A percentile compares a stretch with the other conserved stretches of the same genome.
Conservation (phyloP, 2,329 filamentous ascomycete species). For the Arthrocladium fulminans region DNA sequence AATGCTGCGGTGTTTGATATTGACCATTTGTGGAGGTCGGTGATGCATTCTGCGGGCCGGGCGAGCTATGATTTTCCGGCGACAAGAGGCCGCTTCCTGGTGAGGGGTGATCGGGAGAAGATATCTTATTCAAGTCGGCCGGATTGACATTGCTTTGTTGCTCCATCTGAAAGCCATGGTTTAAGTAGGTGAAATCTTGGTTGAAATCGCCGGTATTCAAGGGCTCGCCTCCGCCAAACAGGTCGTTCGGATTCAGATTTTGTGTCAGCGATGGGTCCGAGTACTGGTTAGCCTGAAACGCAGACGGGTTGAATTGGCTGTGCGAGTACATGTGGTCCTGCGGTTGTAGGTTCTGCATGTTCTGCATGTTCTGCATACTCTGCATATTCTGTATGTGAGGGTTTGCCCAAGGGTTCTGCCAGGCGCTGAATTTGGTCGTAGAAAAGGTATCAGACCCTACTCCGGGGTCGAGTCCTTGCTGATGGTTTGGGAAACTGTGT, state of each 20-base stretch:
- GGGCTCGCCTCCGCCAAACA: conserved; percentile 22
- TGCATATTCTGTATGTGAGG: conserved; percentile 3
- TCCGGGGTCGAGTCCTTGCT: conserved; percentile 29
- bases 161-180: not conserved
- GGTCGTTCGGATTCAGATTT: conserved; percentile 27
- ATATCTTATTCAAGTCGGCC: conserved; percentile 38
- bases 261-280: conserved; percentile 27
- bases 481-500: conserved; percentile 26
- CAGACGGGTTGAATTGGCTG: conserved; percentile 16
- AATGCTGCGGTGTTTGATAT: conserved; percentile 48
- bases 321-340: conserved; percentile 20
- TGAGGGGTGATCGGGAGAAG: conserved; percentile 44
- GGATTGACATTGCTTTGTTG: conserved; percentile 32
- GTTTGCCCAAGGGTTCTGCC: conserved; percentile 1
- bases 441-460: conserved; percentile 26
- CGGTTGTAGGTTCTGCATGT: not conserved
- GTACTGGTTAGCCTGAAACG: conserved; percentile 28
- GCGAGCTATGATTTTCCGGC: conserved; percentile 46
- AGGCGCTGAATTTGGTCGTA: conserved; percentile 24
- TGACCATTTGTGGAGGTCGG: conserved; percentile 45
- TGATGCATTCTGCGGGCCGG: conserved; percentile 42
- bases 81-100: conserved; percentile 44
- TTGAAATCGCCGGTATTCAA: conserved; percentile 29
- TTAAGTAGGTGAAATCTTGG: conserved; percentile 30
- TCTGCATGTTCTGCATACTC: not conserved